Conservation (phyloP, 257 asterid genomes). For the Scutellaria baicalensis region DNA sequence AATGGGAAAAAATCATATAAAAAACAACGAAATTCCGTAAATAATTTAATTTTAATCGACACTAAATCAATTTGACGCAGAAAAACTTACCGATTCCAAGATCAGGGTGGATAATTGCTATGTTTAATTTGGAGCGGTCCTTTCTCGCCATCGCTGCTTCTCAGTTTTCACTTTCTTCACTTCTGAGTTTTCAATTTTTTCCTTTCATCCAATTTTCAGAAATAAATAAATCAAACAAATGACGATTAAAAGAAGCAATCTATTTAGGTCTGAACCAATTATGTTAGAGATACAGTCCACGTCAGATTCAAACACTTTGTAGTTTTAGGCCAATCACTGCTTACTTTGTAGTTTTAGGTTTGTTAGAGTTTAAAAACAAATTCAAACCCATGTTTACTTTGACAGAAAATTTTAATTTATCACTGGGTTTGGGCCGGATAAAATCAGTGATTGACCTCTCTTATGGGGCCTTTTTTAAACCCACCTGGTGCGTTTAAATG, state of each 20-base stretch:
- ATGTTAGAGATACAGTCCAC: slow-evolving; percentile 5
- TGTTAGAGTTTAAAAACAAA: too few species aligned
- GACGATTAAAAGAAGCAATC: not conserved
- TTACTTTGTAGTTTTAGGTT: too few species aligned
- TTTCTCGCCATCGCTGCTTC: slow-evolving; percentile 26
- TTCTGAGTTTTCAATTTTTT: not conserved
- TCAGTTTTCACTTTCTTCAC: slow-evolving; percentile 5
- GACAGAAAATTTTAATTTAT: too few species aligned
- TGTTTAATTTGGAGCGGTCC: slow-evolving; percentile 36
- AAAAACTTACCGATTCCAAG: slow-evolving; percentile 46
- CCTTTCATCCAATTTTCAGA: slow-evolving; percentile 11
- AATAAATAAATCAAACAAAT: not conserved
- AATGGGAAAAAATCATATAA: not conserved
- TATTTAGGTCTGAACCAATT: slow-evolving; percentile 12
- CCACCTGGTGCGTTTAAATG: too few species aligned
- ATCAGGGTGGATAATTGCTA: slow-evolving; percentile 64
- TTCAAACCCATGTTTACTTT: too few species aligned
- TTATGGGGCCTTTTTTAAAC: too few species aligned
- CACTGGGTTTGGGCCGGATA: too few species aligned
- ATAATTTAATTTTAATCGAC: not conserved
- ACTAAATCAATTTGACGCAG: not conserved
- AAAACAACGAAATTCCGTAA: not conserved
- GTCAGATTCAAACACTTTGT: too few species aligned
- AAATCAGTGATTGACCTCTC: too few species aligned
- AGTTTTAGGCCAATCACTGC: too few species aligned